Base-by-base conservation (phyloP, 768 basidiomycete species). In the Trametopsis cervina region DNA sequence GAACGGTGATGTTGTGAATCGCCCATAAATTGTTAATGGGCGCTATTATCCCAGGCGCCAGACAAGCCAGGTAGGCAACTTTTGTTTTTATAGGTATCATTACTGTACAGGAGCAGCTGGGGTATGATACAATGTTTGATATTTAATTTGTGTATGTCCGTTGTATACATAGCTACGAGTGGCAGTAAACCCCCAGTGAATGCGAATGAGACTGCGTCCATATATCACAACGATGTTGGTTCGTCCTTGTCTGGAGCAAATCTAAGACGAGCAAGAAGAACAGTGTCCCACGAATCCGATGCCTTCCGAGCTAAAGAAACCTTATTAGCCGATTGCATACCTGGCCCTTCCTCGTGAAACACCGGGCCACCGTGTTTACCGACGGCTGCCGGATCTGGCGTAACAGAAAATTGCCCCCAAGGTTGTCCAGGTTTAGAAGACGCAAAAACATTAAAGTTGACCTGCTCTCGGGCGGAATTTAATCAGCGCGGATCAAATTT, bases 361-460 rank as follows among this genome's bases (percentile, higher is more conserved):
- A 62, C 65, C 0, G 76, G 77, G 3, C 80, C 79, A 12, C 64
- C 63, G 29, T 33, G 29, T 29, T 62, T 54, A 18, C 69, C 71
- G 3, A 63, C 63, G 9, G 68, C 58, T 7, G 69, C 57, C 12
- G 53, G 20, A 24, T 76, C 70, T 0, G 69, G 73, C 3, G 60
- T 83, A 75, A 42, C 77, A 2, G 79, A 77, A 61, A 87, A 89
- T 13, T 73, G 72, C 5, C 89, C 89, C 89, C 89, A 92, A 1
- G 80, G 75, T 38, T 79, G 73, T 3, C 81, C 80, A 24, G 59
- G 57, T 48, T 65, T 71, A 2, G 75, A 66, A 11, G 64, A 52
- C 2, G 76, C 66, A 58, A 78, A 82, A 11, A 87, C 81, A 49
- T 85, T 84, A 67, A 90, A 89, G 59, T 83, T 78, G 4, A 72